Evolutionary conservation across 257 asterid species (phyloP), one percentile per base, ranked within the genome.

Genomic region (Schizonepeta tenuifolia): DNA sequence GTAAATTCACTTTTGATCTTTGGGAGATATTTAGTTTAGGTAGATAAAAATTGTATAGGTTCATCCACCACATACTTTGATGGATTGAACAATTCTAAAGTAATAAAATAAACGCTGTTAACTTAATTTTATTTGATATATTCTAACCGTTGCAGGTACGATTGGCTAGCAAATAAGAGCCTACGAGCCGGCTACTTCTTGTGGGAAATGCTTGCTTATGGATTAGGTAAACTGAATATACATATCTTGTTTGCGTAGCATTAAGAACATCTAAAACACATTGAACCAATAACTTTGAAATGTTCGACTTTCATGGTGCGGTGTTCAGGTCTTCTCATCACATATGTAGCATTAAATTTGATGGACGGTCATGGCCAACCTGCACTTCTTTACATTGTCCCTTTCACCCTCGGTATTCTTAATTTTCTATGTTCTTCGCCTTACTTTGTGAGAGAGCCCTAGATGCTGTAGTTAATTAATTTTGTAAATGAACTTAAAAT

Each of bases 351-450:
- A 9, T 47, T 90, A 70, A 92, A 92, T 86, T 80, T 90, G 86
- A 92, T 90, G 98, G 98, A 92, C 74, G 98, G 98, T 41, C 96
- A 88, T 79, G 96, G 98, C 80, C 98, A 92, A 75, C 98, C 96
- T 4, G 98, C 96, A 14, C 85, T 92, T 77, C 98, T 92, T 44
- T 92, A 92, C 86, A 90, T 92, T 35, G 96, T 92, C 55, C 96
- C 98, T 14, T 88, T 88, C 33, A 92, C 92, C 6, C 94, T 90
- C 7, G 98, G 98, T 90, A 84, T 75, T 6, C 58, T 57, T 59
- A 68, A 21, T 49, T 38, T 5, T 35, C 60, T 18, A 24, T 20
- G 21, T 40, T 63, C 60, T 8, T 18, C 59, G 41, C 65, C 2
- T 46, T 53, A 57, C 13, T 14, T 6, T 5, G 7, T 60, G 65